Evolutionary conservation across 257 asterid genomes (phyloP).

Genomic region (Nicotiana benthamiana): DNA sequence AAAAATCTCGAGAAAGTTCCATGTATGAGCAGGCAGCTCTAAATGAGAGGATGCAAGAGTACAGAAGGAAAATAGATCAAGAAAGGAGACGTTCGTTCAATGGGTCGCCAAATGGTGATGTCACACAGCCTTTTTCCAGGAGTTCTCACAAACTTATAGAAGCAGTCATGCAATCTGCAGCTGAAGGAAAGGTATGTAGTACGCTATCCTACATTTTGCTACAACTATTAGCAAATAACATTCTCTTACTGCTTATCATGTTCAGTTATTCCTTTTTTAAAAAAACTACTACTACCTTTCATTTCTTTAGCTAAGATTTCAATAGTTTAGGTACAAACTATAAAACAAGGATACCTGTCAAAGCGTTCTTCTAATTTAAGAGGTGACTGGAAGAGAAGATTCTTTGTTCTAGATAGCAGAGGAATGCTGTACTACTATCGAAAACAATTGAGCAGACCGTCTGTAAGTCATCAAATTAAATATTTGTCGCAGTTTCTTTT

Average conservation of each 20-base stretch:
- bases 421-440: conserved; percentile 82
- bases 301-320: conserved; percentile 39
- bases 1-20: conserved; percentile 64
- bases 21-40: conserved; percentile 73
- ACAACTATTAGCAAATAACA: not conserved
- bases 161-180: conserved; percentile 72
- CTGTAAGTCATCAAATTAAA: conserved; percentile 37
- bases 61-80: conserved; percentile 50
- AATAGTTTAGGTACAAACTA: conserved; percentile 86
- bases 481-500: not conserved
- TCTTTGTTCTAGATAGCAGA: conserved; percentile 59
- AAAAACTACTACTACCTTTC: not conserved
- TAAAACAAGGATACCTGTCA: conserved; percentile 69
- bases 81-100: conserved; percentile 44
- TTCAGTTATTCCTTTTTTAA: not conserved
- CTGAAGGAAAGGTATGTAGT: conserved; percentile 75
- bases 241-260: conserved; percentile 4
- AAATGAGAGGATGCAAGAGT: conserved; percentile 72
- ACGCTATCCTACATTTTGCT: not conserved
- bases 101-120: conserved; percentile 40
- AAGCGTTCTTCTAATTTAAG: conserved; percentile 75
- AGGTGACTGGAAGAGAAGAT: conserved; percentile 94
- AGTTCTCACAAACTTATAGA: conserved; percentile 71
- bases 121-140: conserved; percentile 42
- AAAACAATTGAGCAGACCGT: conserved; percentile 63